A percentile compares a stretch with the other conserved stretches of the same genome.
These are phyloP conservation scores for Hibiscus tridactylites DNA, from an alignment of 345 rosid genomes.

Conservation along the genomic window DNA sequence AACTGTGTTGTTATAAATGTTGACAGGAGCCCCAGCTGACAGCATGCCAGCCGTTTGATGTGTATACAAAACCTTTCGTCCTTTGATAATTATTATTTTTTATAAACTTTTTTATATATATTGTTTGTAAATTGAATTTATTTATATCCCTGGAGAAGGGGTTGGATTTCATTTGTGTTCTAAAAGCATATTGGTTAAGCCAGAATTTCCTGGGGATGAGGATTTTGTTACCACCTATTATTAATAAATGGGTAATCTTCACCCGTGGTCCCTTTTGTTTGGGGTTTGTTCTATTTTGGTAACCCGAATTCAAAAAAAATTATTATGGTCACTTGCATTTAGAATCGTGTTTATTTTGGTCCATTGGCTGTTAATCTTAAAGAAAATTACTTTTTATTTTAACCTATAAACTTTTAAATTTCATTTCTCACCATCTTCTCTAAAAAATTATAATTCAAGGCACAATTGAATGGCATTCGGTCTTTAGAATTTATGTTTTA, in stretches of 20 bases:
- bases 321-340: no score
- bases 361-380: no score
- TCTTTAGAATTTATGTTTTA: no score
- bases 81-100: conserved; percentile 27
- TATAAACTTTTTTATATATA: not conserved
- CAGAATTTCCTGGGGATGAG: not conserved
- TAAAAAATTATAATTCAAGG: no score
- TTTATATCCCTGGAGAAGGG: not conserved
- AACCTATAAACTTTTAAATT: no score
- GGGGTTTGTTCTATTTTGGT: no score
- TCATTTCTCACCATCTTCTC: no score
- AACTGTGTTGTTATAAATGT: conserved; percentile 13
- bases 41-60: conserved; percentile 66
- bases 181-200: not conserved
- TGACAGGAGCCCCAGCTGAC: conserved; percentile 79
- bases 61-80: conserved; percentile 55
- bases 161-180: not conserved
- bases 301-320: no score
- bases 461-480: no score
- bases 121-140: not conserved
- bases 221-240: not conserved
- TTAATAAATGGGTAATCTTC: not conserved
- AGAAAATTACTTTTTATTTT: no score
- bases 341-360: no score
- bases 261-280: no score